Percentiles rank a stretch among this genome's conserved stretches.
phyloP scores from a whole-genome alignment of 495 filamentous ascomycete species.

The Tuber microsphaerosporum region DNA sequence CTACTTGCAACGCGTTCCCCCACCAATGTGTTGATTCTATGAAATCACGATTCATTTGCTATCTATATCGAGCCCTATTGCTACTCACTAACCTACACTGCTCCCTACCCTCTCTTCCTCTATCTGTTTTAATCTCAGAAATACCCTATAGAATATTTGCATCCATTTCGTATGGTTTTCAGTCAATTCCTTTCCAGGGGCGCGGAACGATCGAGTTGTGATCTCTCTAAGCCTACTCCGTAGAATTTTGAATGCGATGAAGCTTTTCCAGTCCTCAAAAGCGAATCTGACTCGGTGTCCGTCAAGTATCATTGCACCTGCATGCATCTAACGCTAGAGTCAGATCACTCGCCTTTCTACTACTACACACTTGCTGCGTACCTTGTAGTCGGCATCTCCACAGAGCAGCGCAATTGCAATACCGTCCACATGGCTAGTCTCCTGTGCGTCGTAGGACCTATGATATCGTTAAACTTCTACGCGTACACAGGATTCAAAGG shows the following conservation, averaged over 20 bases:
- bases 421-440: constrained; percentile 73
- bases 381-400: constrained; percentile 76
- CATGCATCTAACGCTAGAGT: constrained; percentile 54
- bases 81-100: neutral
- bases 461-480: constrained; percentile 5
- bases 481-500: neutral
- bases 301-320: constrained; percentile 78
- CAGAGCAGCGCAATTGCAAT: constrained; percentile 76
- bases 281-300: constrained; percentile 81
- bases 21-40: neutral
- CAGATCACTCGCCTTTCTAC: neutral
- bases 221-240: constrained; percentile 62
- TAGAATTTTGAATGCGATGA: constrained; percentile 75
- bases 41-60: neutral
- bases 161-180: constrained; percentile 66
- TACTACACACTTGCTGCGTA: constrained; percentile 37
- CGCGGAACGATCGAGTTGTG: constrained; percentile 61
- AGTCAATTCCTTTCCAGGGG: constrained; percentile 60
- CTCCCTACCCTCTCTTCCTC: neutral
- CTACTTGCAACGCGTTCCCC: neutral
- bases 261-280: constrained; percentile 80
- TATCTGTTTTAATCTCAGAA: constrained; percentile 1
- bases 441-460: constrained; percentile 77
- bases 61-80: neutral
- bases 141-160: constrained; percentile 51